Percentiles rank a stretch among this genome's conserved stretches.
phyloP scores from a whole-genome alignment of 352 stramenopile genomes.

The Globisporangium spiculum region DNA sequence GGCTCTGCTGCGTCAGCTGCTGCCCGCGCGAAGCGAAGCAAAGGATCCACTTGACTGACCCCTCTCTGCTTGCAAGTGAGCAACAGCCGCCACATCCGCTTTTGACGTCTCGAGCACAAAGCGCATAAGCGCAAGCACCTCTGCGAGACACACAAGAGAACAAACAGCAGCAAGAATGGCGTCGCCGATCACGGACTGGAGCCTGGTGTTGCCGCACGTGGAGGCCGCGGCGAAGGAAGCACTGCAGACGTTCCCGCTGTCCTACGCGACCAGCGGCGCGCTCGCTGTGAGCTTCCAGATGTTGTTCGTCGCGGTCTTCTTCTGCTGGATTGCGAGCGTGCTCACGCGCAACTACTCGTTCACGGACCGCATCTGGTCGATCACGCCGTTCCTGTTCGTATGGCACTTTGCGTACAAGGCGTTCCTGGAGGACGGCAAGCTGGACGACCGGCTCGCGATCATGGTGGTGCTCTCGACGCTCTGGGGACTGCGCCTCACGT shows the following conservation, averaged over 20 bases:
- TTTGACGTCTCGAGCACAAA: neutral
- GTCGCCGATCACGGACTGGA: slow-evolving; percentile 30
- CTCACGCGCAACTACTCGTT: slow-evolving; percentile 89
- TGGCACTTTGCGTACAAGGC: slow-evolving; percentile 74
- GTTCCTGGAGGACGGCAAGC: slow-evolving; percentile 54
- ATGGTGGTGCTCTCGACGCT: slow-evolving; percentile 82
- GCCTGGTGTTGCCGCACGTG: slow-evolving; percentile 27
- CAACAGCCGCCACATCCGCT: slow-evolving; percentile 1
- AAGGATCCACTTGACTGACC: neutral
- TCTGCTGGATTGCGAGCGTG: slow-evolving; percentile 62
- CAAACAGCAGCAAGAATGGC: neutral
- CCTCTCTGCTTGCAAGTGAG: neutral
- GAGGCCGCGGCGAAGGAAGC: slow-evolving; percentile 32
- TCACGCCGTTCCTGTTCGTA: slow-evolving; percentile 84
- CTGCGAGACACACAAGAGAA: neutral
- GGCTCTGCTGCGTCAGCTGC: neutral
- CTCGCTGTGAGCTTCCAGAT: slow-evolving; percentile 47
- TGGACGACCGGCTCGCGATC: slow-evolving; percentile 59
- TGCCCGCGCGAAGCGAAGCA: neutral
- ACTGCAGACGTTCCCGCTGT: slow-evolving; percentile 30
- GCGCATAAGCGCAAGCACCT: neutral
- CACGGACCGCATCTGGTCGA: slow-evolving; percentile 92
- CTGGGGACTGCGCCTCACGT: slow-evolving; percentile 86
- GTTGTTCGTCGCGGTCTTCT: slow-evolving; percentile 35
- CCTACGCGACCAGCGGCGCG: slow-evolving; percentile 34